Base-by-base conservation (phyloP, 2,329 filamentous ascomycete genomes). In the Talaromyces verruculosus region DNA sequence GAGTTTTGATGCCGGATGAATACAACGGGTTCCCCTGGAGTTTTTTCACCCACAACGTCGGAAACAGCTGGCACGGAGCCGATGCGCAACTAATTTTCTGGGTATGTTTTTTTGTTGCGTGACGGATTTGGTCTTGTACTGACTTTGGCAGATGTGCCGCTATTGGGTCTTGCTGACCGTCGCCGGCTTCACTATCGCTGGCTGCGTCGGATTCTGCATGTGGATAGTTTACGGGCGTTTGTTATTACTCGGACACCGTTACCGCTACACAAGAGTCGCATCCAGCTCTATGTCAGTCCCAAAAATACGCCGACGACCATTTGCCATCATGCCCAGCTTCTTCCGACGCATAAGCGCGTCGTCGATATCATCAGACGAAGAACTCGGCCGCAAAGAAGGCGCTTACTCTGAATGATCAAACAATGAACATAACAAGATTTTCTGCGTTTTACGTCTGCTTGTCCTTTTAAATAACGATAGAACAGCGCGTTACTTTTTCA, bases 21-120 rank as follows among this genome's bases (percentile, higher is more conserved):
- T 91, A 91, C 78, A 89, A 88, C 72, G 83, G 84, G 68, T 83
- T 88, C 70, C 77, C 84, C 0, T 91, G 88, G 88, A 89, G 87
- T 69, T 91, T 91, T 81, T 91, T 92, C 78, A 88, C 84, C 41
- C 85, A 88, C 72, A 84, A 89, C 72, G 75, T 85, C 62, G 87
- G 87, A 49, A 88, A 86, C 76, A 88, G 85, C 76, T 89, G 87
- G 87, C 87, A 89, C 73, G 84, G 83, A 57, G 84, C 83, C 67
- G 87, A 89, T 71, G 87, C 88, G 60, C 81, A 83, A 72, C 73
- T 89, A 62, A 89, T 89, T 66, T 88, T 89, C 76, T 89, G 87
- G 86, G 82, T 84, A 76, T 71, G 79, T 73, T 10, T 15, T 35
- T 15, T 19, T 2, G 5, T 57, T 35, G 33, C 37, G 43, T 22